A percentile compares a stretch with the other conserved stretches of the same genome.
These are phyloP conservation scores for Akanthomyces uredinophilus DNA, from an alignment of 2,329 filamentous ascomycete species.

Conservation along the genomic window DNA sequence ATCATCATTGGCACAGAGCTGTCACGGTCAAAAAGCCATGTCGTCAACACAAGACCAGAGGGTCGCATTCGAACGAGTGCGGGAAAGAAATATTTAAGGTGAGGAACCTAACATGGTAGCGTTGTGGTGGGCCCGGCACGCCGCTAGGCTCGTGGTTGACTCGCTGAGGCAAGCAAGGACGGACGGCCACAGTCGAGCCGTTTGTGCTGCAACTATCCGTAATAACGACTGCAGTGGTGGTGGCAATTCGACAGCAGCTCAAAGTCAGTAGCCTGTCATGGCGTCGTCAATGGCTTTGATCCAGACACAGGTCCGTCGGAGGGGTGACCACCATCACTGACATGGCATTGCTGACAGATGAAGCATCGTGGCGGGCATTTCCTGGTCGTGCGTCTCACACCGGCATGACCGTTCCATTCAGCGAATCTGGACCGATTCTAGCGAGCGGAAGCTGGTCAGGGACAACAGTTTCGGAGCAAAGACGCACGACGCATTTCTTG, in stretches of 20 bases:
- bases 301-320: background rate
- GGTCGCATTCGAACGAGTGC: background rate
- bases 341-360: background rate
- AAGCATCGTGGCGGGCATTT: background rate
- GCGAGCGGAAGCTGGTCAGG: background rate
- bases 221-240: background rate
- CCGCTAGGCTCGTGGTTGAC: conserved; percentile 8
- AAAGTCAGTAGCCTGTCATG: conserved; percentile 1
- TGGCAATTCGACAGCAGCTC: background rate
- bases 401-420: background rate
- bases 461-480: background rate
- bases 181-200: background rate
- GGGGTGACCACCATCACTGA: background rate
- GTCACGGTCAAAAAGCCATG: background rate
- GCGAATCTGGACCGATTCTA: background rate
- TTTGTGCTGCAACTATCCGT: background rate
- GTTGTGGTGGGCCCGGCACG: background rate
- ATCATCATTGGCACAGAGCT: background rate
- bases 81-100: conserved; percentile 3
- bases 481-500: background rate
- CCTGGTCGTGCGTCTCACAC: background rate
- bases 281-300: conserved; percentile 7
- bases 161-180: background rate
- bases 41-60: background rate
- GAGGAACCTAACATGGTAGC: background rate